Evolutionary conservation across 495 filamentous ascomycete genomes (phyloP).

Genomic region (Penicillium subrubescens): DNA sequence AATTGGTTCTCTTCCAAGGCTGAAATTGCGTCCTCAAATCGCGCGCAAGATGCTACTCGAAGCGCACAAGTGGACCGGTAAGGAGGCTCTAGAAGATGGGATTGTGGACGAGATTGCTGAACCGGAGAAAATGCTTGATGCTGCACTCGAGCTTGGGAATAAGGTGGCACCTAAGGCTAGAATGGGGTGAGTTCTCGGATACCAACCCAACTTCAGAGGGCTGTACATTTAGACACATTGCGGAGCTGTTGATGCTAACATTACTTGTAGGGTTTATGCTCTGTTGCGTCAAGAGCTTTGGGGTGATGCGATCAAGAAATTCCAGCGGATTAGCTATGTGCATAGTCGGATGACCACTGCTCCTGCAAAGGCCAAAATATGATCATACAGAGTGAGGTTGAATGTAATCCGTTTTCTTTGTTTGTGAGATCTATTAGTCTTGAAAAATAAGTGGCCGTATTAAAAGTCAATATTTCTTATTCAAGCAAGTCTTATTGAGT

Average conservation of each 20-base stretch:
- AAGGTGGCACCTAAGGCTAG: conserved; percentile 49
- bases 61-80: conserved; percentile 52
- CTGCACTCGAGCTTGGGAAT: conserved; percentile 40
- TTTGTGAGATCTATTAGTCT: too few species aligned
- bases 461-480: too few species aligned
- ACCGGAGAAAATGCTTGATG: conserved; percentile 49
- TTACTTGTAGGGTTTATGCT: conserved; percentile 41
- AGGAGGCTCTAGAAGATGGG: conserved; percentile 49
- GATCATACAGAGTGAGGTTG: background rate
- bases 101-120: conserved; percentile 52
- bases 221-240: background rate
- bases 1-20: conserved; percentile 48
- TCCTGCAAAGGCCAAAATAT: conserved; percentile 39
- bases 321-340: conserved; percentile 53
- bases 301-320: conserved; percentile 50
- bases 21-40: conserved; percentile 50
- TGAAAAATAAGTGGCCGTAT: too few species aligned
- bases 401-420: background rate
- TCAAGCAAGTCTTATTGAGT: background rate
- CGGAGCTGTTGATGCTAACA: background rate
- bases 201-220: background rate
- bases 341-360: conserved; percentile 39
- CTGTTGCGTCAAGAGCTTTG: conserved; percentile 50
- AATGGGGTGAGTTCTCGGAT: conserved; percentile 39
- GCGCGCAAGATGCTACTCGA: conserved; percentile 55